Evolutionary conservation across 108 stramenopile genomes (phyloP).

Genomic region (Stephanodiscus minutulus): DNA sequence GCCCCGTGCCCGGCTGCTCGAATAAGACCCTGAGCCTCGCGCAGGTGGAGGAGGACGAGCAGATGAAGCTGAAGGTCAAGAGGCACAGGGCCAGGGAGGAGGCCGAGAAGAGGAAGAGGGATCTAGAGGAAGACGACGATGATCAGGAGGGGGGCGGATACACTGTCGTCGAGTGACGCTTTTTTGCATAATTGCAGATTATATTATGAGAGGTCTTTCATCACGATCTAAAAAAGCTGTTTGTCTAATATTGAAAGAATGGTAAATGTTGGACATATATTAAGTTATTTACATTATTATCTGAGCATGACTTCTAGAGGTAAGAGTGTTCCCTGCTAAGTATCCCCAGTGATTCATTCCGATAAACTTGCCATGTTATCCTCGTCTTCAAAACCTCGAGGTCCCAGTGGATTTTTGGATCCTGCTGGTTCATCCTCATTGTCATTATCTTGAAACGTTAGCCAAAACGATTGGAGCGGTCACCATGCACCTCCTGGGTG

Average conservation of each 20-base stretch:
- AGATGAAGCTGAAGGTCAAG: conserved; percentile 55
- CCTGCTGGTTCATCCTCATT: no score
- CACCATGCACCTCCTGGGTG: no score
- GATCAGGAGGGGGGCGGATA: conserved; percentile 28
- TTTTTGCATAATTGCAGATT: neutral
- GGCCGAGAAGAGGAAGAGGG: conserved; percentile 37
- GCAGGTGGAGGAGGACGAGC: conserved; percentile 61
- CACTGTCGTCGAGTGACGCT: conserved; percentile 34
- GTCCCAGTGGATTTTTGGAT: neutral
- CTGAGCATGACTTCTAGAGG: neutral
- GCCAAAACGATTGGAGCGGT: no score
- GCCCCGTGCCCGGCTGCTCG: conserved; percentile 71
- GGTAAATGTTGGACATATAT: neutral
- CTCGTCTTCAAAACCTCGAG: no score
- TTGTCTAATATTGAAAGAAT: neutral
- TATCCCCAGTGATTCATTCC: no score
- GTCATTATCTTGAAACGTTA: no score
- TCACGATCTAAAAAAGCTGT: neutral
- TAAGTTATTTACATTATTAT: neutral
- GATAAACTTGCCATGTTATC: no score
- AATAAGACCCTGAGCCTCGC: conserved; percentile 37
- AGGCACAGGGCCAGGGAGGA: conserved; percentile 55
- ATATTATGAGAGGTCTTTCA: neutral
- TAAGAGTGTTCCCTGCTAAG: no score
- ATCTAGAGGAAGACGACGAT: conserved; percentile 41